phyloP scores from a whole-genome alignment of 129 eudicot species.

The Arctium lappa region DNA sequence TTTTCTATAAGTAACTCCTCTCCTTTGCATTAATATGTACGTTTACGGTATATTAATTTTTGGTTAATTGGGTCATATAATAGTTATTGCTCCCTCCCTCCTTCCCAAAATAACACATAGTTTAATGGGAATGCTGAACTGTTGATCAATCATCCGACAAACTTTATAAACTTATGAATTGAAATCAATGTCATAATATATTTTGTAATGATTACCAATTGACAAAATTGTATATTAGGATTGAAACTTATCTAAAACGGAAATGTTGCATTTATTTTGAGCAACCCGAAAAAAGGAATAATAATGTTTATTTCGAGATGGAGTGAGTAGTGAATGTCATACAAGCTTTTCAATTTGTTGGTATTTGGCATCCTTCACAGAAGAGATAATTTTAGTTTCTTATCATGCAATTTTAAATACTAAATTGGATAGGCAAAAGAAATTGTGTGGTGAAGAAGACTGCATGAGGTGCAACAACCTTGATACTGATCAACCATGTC shows the following conservation, averaged over 20 bases:
- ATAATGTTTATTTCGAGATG: background rate
- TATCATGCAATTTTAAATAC: background rate
- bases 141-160: no score
- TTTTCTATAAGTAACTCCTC: no score
- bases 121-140: no score
- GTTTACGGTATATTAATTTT: no score
- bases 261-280: background rate
- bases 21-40: no score
- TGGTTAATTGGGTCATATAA: no score
- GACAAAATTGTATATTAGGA: background rate
- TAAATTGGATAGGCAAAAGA: conserved; percentile 57
- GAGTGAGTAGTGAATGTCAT: background rate
- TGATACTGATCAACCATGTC: conserved; percentile 61
- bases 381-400: background rate
- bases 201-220: no score
- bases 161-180: no score
- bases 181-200: no score
- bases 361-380: background rate
- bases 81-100: no score
- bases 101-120: no score
- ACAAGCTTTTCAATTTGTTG: background rate
- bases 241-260: background rate
- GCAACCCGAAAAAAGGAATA: background rate
- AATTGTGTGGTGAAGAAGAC: conserved; percentile 83
- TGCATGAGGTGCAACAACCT: conserved; percentile 58